These are phyloP conservation scores for Pachysandra terminalis DNA, from an alignment of 164 flowering plant genomes.

Conservation along the genomic window DNA sequence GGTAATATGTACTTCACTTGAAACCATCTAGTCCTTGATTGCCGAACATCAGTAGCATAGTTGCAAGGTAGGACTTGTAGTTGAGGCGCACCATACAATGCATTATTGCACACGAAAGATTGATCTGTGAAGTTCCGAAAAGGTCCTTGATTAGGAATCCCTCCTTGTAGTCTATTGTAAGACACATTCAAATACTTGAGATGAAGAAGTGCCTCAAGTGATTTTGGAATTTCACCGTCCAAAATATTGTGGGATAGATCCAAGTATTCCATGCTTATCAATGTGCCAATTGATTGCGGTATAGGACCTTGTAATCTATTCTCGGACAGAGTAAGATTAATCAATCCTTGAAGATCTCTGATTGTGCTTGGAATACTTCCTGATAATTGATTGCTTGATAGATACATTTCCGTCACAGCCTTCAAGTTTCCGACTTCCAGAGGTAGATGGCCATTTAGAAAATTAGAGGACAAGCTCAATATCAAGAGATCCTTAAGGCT, in stretches of 20 bases:
- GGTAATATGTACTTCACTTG: too few species aligned
- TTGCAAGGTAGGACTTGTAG: too few species aligned
- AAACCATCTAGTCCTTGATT: too few species aligned
- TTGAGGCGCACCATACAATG: background rate
- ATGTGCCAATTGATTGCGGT: background rate
- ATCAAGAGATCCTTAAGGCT: slow-evolving; percentile 5
- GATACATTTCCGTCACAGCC: background rate
- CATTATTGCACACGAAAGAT: background rate
- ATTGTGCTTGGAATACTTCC: slow-evolving; percentile 13
- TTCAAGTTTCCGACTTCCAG: slow-evolving; percentile 11
- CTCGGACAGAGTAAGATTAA: slow-evolving; percentile 13
- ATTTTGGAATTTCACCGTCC: too few species aligned
- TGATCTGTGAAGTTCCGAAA: too few species aligned
- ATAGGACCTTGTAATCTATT: slow-evolving; percentile 23
- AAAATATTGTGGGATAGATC: background rate
- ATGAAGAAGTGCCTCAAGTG: too few species aligned
- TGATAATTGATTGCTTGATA: slow-evolving; percentile 14
- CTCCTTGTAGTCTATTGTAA: background rate
- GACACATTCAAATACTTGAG: background rate
- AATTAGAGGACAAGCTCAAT: slow-evolving; percentile 19
- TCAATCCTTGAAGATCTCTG: slow-evolving; percentile 15
- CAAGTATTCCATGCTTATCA: background rate
- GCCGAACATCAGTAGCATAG: too few species aligned
- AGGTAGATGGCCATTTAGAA: slow-evolving; percentile 15
- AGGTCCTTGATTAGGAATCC: too few species aligned